These are phyloP conservation scores for Warburgia ugandensis DNA, from an alignment of 164 flowering plant species.

Conservation along the genomic window DNA sequence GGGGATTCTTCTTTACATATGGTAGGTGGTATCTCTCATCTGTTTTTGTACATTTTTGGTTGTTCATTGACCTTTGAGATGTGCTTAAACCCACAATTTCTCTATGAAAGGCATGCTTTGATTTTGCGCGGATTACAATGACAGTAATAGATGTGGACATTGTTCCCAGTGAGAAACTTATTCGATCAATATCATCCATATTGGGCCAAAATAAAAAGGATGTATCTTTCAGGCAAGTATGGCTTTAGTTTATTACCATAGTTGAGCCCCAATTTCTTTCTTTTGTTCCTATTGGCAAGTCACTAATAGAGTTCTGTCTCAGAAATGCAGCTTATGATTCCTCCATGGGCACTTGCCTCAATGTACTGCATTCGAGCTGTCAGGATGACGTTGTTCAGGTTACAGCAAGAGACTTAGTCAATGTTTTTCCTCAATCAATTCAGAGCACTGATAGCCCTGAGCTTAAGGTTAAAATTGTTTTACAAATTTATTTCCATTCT, in stretches of 20 bases:
- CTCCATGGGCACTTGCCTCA: conserved; percentile 72
- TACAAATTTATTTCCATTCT: conserved; percentile 3
- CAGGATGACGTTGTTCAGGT: conserved; percentile 56
- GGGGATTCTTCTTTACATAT: conserved; percentile 85
- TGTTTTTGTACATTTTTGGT: neutral
- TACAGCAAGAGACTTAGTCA: conserved; percentile 59
- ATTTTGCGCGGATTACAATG: conserved; percentile 61
- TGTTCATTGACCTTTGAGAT: neutral
- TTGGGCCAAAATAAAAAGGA: conserved; percentile 44
- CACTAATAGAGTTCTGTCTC: conserved; percentile 23
- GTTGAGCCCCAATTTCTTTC: neutral
- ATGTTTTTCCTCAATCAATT: conserved; percentile 46
- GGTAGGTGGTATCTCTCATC: conserved; percentile 37
- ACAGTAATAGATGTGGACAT: conserved; percentile 45
- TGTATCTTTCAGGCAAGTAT: neutral
- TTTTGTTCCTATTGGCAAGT: conserved; percentile 2
- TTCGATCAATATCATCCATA: conserved; percentile 50
- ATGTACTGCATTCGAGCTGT: conserved; percentile 56
- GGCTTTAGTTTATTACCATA: neutral
- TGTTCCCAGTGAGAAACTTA: conserved; percentile 60
- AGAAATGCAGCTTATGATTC: conserved; percentile 71
- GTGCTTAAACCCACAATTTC: too few relatives aligned
- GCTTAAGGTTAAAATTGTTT: conserved; percentile 54
- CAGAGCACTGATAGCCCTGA: conserved; percentile 59
- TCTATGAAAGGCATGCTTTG: conserved; percentile 83